phyloP scores from a whole-genome alignment of 1,284 basidiomycete genomes.

The Nidula niveotomentosa region DNA sequence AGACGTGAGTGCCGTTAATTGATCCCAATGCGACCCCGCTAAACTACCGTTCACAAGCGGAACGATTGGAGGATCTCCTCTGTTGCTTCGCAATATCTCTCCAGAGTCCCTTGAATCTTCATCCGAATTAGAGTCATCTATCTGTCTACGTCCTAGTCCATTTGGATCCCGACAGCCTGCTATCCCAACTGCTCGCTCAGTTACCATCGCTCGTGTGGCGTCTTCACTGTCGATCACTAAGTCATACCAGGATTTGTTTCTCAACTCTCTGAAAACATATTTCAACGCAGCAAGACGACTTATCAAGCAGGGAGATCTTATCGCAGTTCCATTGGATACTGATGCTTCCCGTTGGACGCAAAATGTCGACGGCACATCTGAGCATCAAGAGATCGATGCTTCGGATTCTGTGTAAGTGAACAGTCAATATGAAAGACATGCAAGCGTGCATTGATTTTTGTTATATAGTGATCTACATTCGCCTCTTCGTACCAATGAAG shows the following conservation, averaged over 20 bases:
- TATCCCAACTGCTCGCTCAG: slow-evolving; percentile 69
- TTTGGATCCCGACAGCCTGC: slow-evolving; percentile 56
- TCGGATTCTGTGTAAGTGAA: too few species aligned
- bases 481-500: slow-evolving; percentile 26
- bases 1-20: slow-evolving; percentile 22
- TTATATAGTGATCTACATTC: too few species aligned
- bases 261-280: slow-evolving; percentile 67
- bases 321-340: slow-evolving; percentile 71
- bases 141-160: slow-evolving; percentile 47
- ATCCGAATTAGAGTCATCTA: slow-evolving; percentile 11
- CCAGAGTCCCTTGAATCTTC: slow-evolving; percentile 18
- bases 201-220: slow-evolving; percentile 84
- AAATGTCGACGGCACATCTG: too few species aligned
- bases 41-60: slow-evolving; percentile 35
- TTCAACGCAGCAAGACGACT: slow-evolving; percentile 64
- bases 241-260: slow-evolving; percentile 69
- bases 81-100: slow-evolving; percentile 56
- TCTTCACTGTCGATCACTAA: slow-evolving; percentile 79
- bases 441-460: too few species aligned
- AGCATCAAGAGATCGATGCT: too few species aligned
- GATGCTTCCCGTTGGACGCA: slow-evolving; percentile 35
- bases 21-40: too few species aligned
- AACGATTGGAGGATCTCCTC: slow-evolving; percentile 46
- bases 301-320: slow-evolving; percentile 80
- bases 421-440: too few species aligned